phyloP scores from a whole-genome alignment of 148 eudicot species.

The Cornus florida region DNA sequence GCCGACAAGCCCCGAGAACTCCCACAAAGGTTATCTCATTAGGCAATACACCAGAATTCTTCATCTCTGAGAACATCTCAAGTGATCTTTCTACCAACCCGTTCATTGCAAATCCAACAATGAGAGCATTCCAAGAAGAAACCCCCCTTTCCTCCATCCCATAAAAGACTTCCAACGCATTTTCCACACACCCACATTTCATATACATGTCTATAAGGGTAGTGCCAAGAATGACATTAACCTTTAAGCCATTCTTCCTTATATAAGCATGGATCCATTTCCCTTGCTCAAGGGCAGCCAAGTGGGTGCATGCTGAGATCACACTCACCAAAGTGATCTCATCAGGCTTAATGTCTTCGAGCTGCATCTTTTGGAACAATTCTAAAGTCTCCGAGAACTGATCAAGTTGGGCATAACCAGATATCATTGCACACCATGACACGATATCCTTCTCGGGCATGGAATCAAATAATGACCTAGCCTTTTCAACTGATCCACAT shows the following conservation, averaged over 20 bases:
- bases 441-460: constrained; percentile 71
- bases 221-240: constrained; percentile 64
- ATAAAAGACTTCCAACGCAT: constrained; percentile 54
- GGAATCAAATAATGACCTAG: constrained; percentile 47
- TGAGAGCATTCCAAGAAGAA: constrained; percentile 72
- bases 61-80: constrained; percentile 57
- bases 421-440: constrained; percentile 77
- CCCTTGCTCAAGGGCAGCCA: constrained; percentile 59
- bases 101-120: constrained; percentile 60
- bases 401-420: constrained; percentile 57
- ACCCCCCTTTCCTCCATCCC: constrained; percentile 60
- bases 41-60: constrained; percentile 33
- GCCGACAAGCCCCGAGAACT: constrained; percentile 72
- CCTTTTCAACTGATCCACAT: constrained; percentile 46
- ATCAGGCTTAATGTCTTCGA: constrained; percentile 50
- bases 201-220: constrained; percentile 78
- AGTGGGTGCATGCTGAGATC: constrained; percentile 63
- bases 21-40: constrained; percentile 76
- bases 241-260: constrained; percentile 33
- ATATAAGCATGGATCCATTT: constrained; percentile 59
- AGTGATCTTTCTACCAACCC: constrained; percentile 53
- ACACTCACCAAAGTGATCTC: constrained; percentile 67
- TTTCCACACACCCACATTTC: constrained; percentile 65
- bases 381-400: constrained; percentile 46
- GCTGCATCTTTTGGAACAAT: constrained; percentile 59